Conservation (phyloP, 2,329 filamentous ascomycete genomes). For the Colletotrichum sojae region DNA sequence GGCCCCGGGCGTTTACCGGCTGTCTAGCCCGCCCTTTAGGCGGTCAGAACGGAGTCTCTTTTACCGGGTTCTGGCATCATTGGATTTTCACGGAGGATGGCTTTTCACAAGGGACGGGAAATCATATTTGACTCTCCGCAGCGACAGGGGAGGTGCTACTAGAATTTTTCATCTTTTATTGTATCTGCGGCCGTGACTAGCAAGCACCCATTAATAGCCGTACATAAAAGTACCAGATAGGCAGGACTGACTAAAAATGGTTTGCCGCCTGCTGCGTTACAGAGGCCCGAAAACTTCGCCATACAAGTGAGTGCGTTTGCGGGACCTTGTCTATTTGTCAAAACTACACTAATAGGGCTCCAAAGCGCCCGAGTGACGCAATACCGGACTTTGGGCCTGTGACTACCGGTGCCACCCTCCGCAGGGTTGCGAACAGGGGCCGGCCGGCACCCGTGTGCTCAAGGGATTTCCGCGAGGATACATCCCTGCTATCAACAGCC, state of each 20-base stretch:
- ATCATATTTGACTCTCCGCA: conserved; percentile 22
- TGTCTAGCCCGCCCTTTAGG: conserved; percentile 33
- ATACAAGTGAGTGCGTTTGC: neutral
- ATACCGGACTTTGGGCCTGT: conserved; percentile 7
- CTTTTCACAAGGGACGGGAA: conserved; percentile 17
- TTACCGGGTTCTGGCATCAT: conserved; percentile 34
- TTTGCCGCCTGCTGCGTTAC: conserved; percentile 7
- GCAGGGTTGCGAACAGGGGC: neutral
- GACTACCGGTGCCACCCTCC: conserved; percentile 10
- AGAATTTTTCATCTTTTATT: neutral
- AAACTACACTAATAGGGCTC: neutral
- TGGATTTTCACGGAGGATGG: conserved; percentile 37
- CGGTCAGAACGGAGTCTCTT: conserved; percentile 34
- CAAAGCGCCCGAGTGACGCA: conserved; percentile 30
- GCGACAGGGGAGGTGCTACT: conserved; percentile 1
- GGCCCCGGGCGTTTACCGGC: conserved; percentile 41
- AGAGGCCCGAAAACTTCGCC: neutral
- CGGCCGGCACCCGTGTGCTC: neutral
- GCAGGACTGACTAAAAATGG: conserved; percentile 13
- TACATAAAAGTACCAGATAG: conserved; percentile 23
- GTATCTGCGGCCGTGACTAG: conserved; percentile 11
- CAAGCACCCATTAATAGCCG: conserved; percentile 2
- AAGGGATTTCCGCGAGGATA: neutral
- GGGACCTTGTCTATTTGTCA: neutral
- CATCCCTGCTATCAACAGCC: neutral